phyloP scores from a whole-genome alignment of 1,284 basidiomycete species.

The Peniophora sp. region DNA sequence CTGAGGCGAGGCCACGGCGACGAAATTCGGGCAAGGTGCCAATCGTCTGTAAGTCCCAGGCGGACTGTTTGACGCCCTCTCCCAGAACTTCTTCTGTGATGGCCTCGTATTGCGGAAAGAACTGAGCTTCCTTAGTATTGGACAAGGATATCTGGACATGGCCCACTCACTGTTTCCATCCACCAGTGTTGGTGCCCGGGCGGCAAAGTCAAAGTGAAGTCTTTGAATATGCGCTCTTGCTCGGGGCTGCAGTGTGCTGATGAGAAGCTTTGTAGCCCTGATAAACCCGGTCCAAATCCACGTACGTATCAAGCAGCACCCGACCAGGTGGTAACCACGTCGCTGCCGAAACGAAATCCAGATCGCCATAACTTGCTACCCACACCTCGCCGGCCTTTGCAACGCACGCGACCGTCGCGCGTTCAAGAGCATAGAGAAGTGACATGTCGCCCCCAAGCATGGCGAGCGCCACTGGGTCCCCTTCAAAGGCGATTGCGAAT shows the following conservation, averaged over 20 bases:
- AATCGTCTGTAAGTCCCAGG: slow-evolving; percentile 14
- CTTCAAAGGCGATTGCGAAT: background rate
- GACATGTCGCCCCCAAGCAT: slow-evolving; percentile 1
- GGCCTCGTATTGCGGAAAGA: slow-evolving; percentile 11
- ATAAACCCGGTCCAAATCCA: background rate
- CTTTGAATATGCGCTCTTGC: slow-evolving; percentile 7
- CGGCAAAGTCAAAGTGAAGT: background rate
- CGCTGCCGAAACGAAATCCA: slow-evolving; percentile 5
- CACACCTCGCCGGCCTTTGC: slow-evolving; percentile 4
- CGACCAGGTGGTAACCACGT: slow-evolving; percentile 7
- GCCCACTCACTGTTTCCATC: slow-evolving; percentile 7
- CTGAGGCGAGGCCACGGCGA: slow-evolving; percentile 7
- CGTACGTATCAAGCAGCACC: slow-evolving; percentile 6
- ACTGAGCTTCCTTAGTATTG: slow-evolving; percentile 4
- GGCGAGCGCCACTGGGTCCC: background rate
- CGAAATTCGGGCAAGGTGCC: slow-evolving; percentile 10
- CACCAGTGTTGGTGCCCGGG: slow-evolving; percentile 5
- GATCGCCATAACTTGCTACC: slow-evolving; percentile 6
- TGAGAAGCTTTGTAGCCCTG: background rate
- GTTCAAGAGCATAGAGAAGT: background rate
- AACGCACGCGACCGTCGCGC: slow-evolving; percentile 2
- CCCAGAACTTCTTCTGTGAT: slow-evolving; percentile 7
- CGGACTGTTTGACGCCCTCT: slow-evolving; percentile 9
- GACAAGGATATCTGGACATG: background rate
- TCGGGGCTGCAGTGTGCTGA: slow-evolving; percentile 2